A percentile compares a stretch with the other conserved stretches of the same genome.
phyloP scores from a whole-genome alignment of 2,329 filamentous ascomycete genomes.

The Microsporum ferrugineum region DNA sequence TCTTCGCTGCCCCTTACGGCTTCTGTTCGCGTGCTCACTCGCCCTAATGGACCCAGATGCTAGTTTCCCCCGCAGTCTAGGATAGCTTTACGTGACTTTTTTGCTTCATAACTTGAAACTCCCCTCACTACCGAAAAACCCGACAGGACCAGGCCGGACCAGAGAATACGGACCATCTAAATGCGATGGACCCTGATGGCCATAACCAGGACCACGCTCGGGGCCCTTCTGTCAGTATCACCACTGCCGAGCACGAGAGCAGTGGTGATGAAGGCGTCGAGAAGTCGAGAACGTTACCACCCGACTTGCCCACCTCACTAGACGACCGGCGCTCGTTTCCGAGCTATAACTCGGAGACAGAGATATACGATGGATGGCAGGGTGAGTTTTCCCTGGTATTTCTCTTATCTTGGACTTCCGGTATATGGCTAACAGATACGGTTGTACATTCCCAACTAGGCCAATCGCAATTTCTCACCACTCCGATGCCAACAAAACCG shows the following conservation, averaged over 20 bases:
- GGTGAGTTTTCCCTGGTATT: slow-evolving; percentile 41
- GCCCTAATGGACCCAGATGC: slow-evolving; percentile 3
- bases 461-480: slow-evolving; percentile 88
- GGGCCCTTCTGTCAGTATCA: not conserved
- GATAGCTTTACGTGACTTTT: not conserved
- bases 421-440: not conserved
- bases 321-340: slow-evolving; percentile 69
- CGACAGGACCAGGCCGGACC: not conserved
- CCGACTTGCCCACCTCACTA: slow-evolving; percentile 80
- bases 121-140: not conserved
- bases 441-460: slow-evolving; percentile 41
- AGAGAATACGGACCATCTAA: not conserved
- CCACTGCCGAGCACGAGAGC: not conserved
- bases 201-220: slow-evolving; percentile 22
- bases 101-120: not conserved
- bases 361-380: slow-evolving; percentile 99
- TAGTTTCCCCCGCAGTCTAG: slow-evolving; percentile 6
- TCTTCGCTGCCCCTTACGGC: not conserved
- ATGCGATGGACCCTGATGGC: slow-evolving; percentile 25
- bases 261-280: slow-evolving; percentile 7
- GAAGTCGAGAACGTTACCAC: slow-evolving; percentile 48
- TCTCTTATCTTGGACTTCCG: not conserved
- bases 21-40: not conserved
- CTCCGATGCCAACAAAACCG: slow-evolving; percentile 71
- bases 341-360: slow-evolving; percentile 66